Evolutionary conservation across 805 yeast genomes (phyloP).

Genomic region (Barnettozyma sucrosica): DNA sequence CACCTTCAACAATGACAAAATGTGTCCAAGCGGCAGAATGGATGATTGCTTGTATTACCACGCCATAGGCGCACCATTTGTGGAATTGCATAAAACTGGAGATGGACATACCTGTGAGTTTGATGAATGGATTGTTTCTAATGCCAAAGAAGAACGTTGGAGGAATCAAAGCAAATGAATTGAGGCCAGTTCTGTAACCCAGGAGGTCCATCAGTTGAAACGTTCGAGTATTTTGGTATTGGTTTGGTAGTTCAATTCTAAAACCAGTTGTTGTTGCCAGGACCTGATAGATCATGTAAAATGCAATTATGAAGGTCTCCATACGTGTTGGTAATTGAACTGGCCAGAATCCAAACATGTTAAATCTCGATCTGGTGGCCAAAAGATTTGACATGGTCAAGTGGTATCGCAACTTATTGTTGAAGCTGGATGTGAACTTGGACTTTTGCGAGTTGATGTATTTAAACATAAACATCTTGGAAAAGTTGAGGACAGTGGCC

Average conservation of each 20-base stretch:
- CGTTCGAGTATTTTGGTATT: conserved; percentile 28
- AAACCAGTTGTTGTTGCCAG: conserved; percentile 33
- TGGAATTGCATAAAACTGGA: conserved; percentile 59
- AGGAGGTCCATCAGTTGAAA: conserved; percentile 32
- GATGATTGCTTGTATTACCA: conserved; percentile 42
- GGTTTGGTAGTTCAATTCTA: conserved; percentile 33
- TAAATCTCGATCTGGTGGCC: conserved; percentile 18
- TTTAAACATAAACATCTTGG: conserved; percentile 24
- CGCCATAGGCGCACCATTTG: conserved; percentile 55
- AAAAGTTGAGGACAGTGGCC: conserved; percentile 28
- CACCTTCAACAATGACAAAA: conserved; percentile 37
- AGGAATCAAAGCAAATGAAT: conserved; percentile 51
- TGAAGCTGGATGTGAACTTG: conserved; percentile 11
- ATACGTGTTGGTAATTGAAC: conserved; percentile 28
- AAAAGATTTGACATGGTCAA: conserved; percentile 27
- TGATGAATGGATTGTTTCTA: conserved; percentile 62
- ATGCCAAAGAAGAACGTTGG: conserved; percentile 59
- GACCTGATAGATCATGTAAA: conserved; percentile 28
- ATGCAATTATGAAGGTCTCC: conserved; percentile 27
- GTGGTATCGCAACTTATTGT: conserved; percentile 20
- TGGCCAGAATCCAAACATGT: conserved; percentile 23
- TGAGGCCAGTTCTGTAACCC: conserved; percentile 50
- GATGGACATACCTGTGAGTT: conserved; percentile 51
- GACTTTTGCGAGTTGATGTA: conserved; percentile 19
- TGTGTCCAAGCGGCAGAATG: conserved; percentile 55